Evolutionary conservation across 106 monocot species (phyloP).

Genomic region (Apostasia ramifera): DNA sequence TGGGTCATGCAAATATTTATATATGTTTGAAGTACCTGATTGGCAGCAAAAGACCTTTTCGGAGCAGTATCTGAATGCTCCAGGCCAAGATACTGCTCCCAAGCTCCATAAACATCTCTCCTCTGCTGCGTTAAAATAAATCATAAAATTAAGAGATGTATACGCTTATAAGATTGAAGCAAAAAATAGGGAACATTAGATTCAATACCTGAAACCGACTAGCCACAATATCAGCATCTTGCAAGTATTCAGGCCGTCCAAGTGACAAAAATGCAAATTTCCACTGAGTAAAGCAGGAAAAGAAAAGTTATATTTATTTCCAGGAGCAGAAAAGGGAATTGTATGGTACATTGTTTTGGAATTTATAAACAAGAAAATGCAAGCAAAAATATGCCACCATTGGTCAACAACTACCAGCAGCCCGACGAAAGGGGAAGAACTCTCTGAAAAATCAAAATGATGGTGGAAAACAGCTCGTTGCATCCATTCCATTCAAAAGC

Average conservation of each 20-base stretch:
- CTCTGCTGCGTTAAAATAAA: background rate
- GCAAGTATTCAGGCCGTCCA: slow-evolving; percentile 87
- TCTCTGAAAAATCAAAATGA: no score
- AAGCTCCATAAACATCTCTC: slow-evolving; percentile 79
- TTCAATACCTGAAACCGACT: slow-evolving; percentile 62
- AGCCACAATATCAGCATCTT: slow-evolving; percentile 76
- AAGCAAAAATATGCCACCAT: no score
- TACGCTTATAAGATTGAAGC: background rate
- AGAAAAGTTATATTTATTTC: background rate
- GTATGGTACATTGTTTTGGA: background rate
- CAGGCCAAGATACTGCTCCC: slow-evolving; percentile 97
- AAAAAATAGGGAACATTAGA: background rate
- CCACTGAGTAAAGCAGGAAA: slow-evolving; percentile 42
- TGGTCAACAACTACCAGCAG: no score
- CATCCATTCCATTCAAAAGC: no score
- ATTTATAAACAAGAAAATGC: no score
- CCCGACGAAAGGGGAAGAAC: no score
- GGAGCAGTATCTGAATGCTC: slow-evolving; percentile 90
- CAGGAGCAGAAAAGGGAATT: background rate
- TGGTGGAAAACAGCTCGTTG: no score
- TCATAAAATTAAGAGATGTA: background rate
- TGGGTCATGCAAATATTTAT: no score
- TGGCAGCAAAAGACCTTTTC: slow-evolving; percentile 57
- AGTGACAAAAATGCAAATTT: slow-evolving; percentile 90
- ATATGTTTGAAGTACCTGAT: slow-evolving; percentile 9